Percentiles rank a stretch among this genome's conserved stretches.
Evolutionary conservation across 306 rosid genomes (phyloP).

Genomic region (Cucurbita pepo): DNA sequence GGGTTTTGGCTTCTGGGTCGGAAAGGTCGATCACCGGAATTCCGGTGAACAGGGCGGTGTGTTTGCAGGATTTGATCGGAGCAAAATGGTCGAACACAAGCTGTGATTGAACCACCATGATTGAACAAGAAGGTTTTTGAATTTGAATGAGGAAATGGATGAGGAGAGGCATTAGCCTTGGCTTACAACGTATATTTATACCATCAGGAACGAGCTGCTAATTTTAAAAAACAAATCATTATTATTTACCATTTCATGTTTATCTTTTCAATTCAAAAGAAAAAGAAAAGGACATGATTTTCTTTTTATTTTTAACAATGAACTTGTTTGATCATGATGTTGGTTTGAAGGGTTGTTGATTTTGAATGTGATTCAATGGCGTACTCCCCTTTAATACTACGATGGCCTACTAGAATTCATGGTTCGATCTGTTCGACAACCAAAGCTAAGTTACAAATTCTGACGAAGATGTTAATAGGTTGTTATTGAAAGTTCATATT

Average conservation of each 20-base stretch:
- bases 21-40: constrained; percentile 53
- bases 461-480: too few species aligned
- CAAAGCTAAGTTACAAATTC: too few species aligned
- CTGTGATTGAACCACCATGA: constrained; percentile 56
- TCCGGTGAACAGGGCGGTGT: constrained; percentile 14
- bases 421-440: too few species aligned
- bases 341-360: not conserved
- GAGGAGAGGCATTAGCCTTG: not conserved
- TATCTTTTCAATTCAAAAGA: not conserved
- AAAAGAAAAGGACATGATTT: not conserved
- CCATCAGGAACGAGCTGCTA: not conserved
- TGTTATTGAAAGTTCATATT: too few species aligned
- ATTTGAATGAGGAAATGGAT: not conserved
- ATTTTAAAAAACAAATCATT: too few species aligned
- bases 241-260: not conserved
- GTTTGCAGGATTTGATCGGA: constrained; percentile 25
- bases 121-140: not conserved
- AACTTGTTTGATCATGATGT: not conserved
- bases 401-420: not conserved
- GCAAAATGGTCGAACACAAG: constrained; percentile 36
- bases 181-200: not conserved
- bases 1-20: constrained; percentile 32
- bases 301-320: not conserved
- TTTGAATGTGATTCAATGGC: not conserved
- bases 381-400: not conserved